Base-by-base conservation (phyloP, 495 filamentous ascomycete genomes). In the Baudoinia panamericana region DNA sequence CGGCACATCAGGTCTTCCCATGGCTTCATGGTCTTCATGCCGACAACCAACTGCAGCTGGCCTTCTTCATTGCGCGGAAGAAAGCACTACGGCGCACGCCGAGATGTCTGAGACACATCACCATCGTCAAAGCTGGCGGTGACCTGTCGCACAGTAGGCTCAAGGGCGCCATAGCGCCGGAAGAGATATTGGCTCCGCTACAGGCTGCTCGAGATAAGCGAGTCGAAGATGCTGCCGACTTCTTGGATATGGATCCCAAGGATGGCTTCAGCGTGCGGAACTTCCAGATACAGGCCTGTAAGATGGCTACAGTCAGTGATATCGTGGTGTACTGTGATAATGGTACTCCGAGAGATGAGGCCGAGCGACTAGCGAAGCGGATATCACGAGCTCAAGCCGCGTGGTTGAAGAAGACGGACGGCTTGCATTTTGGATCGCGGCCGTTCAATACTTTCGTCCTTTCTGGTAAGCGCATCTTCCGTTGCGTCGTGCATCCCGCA, bases 11-110 rank as follows among this genome's bases (percentile, higher is more conserved):
- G 45, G 78, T 94, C 50, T 97, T 95, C 53, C 90, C 90, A n/a
- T 97, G 90, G 90, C 69, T 94, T 7, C 90, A 97, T 64, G 90
- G 90, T 16, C 62, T 96, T n/a, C 88, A 96, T 51, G 76, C 80
- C 3, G 72, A 76, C 39, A 97, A 96, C 53, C 76, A 83, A 30
- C 68, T 93, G 39, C 90, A 97, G 55, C 67, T 85, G 41, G 75
- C 78, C 12, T 95, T 94, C 64, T 95, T 97, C 60, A 73, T 75
- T 40, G 73, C 79, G 13, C 75, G 84, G 33, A 78, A 76, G 45
- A 80, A 78, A 36, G 64, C 75, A 1, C 64, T 80, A 43, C 69
- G 82, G 35, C 76, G 73, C 51, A 75, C 78, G n/a, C 86, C 86
- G 0, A 69, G 65, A 44, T 90, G 82, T 48, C 73, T 87, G 51